These are phyloP conservation scores for Phylloporus sp. DNA, from an alignment of 768 basidiomycete genomes.

Conservation along the genomic window DNA sequence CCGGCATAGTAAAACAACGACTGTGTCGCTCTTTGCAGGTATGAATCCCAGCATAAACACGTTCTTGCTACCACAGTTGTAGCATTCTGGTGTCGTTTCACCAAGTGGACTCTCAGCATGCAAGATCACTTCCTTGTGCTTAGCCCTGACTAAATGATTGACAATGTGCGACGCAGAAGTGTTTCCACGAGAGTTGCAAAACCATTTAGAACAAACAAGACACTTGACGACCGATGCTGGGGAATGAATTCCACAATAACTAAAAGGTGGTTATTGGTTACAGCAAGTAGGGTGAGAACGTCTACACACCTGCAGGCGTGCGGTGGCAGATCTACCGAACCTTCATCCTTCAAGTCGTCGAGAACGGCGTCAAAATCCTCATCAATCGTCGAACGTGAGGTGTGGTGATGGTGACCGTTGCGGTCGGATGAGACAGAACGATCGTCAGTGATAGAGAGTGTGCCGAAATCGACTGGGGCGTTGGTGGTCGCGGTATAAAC, in stretches of 20 bases:
- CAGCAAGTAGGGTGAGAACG: neutral
- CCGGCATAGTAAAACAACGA: conserved; percentile 96
- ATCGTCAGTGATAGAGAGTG: conserved; percentile 66
- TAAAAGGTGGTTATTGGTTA: conserved; percentile 29
- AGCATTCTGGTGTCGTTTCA: conserved; percentile 97
- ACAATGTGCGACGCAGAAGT: conserved; percentile 99
- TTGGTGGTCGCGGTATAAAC: conserved; percentile 73
- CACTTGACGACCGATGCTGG: conserved; percentile 97
- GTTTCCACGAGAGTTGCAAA: conserved; percentile 97
- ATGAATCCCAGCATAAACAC: conserved; percentile 99
- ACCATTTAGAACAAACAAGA: conserved; percentile 90
- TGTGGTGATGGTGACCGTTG: conserved; percentile 34
- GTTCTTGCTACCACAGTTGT: conserved; percentile 98
- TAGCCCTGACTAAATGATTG: conserved; percentile 97
- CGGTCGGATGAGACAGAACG: conserved; percentile 43
- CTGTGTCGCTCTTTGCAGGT: conserved; percentile 98
- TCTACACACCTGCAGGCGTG: conserved; percentile 89
- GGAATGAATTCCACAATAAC: conserved; percentile 98
- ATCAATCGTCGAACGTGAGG: conserved; percentile 43
- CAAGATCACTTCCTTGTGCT: conserved; percentile 97
- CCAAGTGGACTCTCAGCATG: conserved; percentile 95
- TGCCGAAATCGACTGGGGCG: conserved; percentile 58
- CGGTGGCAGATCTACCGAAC: conserved; percentile 72
- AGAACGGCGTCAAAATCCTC: conserved; percentile 90
- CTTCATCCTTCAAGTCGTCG: conserved; percentile 85